A percentile compares a stretch with the other conserved stretches of the same genome.
Evolutionary conservation across 179 eudicot genomes (phyloP).

Genomic region (Corrigiola litoralis): DNA sequence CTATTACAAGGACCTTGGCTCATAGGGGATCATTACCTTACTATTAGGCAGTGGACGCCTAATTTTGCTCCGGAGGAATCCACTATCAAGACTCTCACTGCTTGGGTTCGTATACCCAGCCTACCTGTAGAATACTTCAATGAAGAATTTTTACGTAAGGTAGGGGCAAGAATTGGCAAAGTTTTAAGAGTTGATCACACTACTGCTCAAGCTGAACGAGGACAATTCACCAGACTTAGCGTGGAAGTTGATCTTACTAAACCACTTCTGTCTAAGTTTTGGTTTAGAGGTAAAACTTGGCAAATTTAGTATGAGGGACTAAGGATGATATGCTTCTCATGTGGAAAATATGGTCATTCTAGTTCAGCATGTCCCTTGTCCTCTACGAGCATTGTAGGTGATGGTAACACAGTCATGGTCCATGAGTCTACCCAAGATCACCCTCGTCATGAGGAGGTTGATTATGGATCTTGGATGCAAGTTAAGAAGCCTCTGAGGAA

Average conservation of each 20-base stretch:
- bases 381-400: too few relatives aligned
- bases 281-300: background rate
- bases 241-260: background rate
- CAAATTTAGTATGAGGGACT: background rate
- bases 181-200: background rate
- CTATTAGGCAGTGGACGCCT: constrained; percentile 1
- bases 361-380: too few relatives aligned
- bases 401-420: too few relatives aligned
- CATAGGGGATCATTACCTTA: background rate
- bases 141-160: background rate
- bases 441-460: too few relatives aligned
- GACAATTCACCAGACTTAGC: background rate
- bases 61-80: background rate
- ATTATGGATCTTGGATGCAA: too few relatives aligned
- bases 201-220: background rate
- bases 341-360: too few relatives aligned
- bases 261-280: background rate
- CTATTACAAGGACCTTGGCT: background rate
- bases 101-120: background rate
- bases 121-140: background rate
- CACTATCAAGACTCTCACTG: background rate
- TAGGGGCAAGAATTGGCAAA: background rate
- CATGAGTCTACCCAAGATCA: too few relatives aligned
- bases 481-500: too few relatives aligned
- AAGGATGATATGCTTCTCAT: background rate